Base-by-base conservation (phyloP, 1,284 basidiomycete genomes). In the Pseudozyma thailandica region DNA sequence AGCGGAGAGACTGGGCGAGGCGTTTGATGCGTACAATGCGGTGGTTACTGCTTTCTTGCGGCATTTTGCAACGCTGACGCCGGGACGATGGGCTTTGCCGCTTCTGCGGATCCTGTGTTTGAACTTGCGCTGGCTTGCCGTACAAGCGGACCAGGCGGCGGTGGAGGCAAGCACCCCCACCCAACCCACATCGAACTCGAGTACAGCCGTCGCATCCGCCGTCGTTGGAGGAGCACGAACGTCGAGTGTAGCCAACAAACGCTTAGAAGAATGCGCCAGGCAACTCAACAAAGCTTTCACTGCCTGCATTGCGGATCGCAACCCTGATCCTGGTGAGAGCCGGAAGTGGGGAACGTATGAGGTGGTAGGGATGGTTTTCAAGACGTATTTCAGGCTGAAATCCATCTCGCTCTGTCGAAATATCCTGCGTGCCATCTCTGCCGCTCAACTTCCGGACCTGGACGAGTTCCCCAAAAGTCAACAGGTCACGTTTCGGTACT, bases 361-460 rank as follows among this genome's bases (percentile, higher is more conserved):
- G 77, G 88, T 96, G n/a, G 94, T 94, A 1, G 91, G 91, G 7
- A 85, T 96, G 61, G 89, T 94, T 35, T 86, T 98, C 84, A 96
- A 97, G 82, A 92, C 90, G 48, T 98, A 98, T 85, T 97, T 98
- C 86, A 80, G 94, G 91, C 89, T 98, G 44, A 91, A 92, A 83
- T 89, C 91, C 60, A 93, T 96, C 82, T 91, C 92, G 6, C 86
- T 98, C 15, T 91, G 93, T 50, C 92, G 93, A 82, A 97, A 94
- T 80, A 91, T 98, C 54, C 86, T 97, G 28, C 88, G 94, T 48
- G 94, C 93, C 1, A 88, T 98, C 27, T 87, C 90, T 30, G 92
- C 91, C 3, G 93, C 92, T 73, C 92, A 94, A 73, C 89, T 95
- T 30, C 93, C 94, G 10, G 87, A 90, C 5, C 83, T 98, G 23